Evolutionary conservation across 306 rosid species (phyloP), one percentile per base, ranked within the genome.

Genomic region (Abrus precatorius): DNA sequence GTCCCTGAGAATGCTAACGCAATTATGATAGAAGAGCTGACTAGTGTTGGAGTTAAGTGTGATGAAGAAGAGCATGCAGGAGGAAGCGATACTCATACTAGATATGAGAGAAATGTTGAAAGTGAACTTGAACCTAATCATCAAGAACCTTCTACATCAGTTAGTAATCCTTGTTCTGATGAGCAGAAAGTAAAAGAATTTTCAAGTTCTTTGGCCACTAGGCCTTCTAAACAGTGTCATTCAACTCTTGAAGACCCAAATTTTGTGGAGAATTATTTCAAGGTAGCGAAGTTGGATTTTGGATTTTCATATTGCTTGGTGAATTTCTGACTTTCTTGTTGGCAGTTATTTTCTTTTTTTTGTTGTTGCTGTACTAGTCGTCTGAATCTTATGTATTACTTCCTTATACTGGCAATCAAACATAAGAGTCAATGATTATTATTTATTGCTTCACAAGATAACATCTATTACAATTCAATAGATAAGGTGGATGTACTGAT

Each of bases 181-280:
- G 82, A 71, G 40, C 85, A 71, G 33, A 80, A 66, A 55, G 45
- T 66, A 43, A 77, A 84, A 52, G 85, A 83, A 33, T 66, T 86
- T n/a, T 73, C 93, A 69, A 85, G 44, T 66, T 77, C 83, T 65
- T 73, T 66, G 54, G 74, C 75, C 61, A n/a, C 49, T 61, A 87
- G 84, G 84, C 69, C 84, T 82, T 88, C 89, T 86, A 83, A 87
- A 72, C 85, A 72, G 73, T 59, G 86, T 69, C 97, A 90, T 87
- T 93, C 97, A 78, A 91, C 93, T 86, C 84, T 88, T 56, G 78
- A 43, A 36, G 95, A 91, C 87, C 92, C 95, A 44, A 89, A 93
- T 85, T 93, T 93, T 82, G 97, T 95, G 84, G 95, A 95, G 82
- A 93, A 91, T 69, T 95, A 93, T 91, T 95, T 95, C 84, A 95